A percentile compares a stretch with the other conserved stretches of the same genome.
Evolutionary conservation across 352 stramenopile genomes (phyloP).

Genomic region (Phytophthora sojae): DNA sequence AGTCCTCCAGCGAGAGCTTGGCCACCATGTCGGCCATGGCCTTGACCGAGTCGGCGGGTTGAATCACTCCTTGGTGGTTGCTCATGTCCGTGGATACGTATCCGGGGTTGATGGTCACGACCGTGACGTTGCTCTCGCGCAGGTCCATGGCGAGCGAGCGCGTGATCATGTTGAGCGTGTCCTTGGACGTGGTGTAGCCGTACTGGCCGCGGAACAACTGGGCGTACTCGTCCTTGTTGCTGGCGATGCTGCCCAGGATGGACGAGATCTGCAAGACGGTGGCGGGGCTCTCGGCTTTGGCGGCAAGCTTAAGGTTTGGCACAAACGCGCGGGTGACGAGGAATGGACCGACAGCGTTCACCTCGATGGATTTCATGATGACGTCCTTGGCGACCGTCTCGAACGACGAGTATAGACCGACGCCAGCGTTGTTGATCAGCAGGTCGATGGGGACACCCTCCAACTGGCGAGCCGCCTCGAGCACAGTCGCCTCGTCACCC

Average conservation of each 20-base stretch:
- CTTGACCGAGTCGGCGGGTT: not conserved
- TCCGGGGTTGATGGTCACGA: constrained; percentile 8
- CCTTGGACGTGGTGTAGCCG: constrained; percentile 16
- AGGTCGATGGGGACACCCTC: constrained; percentile 15
- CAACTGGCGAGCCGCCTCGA: constrained; percentile 13
- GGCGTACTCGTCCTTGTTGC: constrained; percentile 10
- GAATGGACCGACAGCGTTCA: constrained; percentile 15
- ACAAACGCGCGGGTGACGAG: constrained; percentile 4
- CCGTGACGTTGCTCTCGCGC: constrained; percentile 11
- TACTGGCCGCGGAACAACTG: constrained; percentile 13
- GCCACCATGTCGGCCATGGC: constrained; percentile 8
- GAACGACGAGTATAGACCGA: constrained; percentile 6
- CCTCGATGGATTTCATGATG: constrained; percentile 13
- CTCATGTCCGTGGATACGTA: constrained; percentile 10
- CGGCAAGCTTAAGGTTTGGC: constrained; percentile 11
- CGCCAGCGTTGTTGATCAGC: constrained; percentile 21
- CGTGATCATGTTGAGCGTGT: constrained; percentile 18
- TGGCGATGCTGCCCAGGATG: constrained; percentile 2
- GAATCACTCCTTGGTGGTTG: constrained; percentile 9
- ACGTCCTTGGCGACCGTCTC: constrained; percentile 5
- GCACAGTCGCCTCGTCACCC: constrained; percentile 3
- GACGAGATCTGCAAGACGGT: constrained; percentile 15
- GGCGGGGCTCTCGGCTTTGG: not conserved
- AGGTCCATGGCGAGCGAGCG: constrained; percentile 11
- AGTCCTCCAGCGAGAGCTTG: constrained; percentile 3